phyloP scores from a whole-genome alignment of 805 yeast species.

The Teunomyces kruisii region DNA sequence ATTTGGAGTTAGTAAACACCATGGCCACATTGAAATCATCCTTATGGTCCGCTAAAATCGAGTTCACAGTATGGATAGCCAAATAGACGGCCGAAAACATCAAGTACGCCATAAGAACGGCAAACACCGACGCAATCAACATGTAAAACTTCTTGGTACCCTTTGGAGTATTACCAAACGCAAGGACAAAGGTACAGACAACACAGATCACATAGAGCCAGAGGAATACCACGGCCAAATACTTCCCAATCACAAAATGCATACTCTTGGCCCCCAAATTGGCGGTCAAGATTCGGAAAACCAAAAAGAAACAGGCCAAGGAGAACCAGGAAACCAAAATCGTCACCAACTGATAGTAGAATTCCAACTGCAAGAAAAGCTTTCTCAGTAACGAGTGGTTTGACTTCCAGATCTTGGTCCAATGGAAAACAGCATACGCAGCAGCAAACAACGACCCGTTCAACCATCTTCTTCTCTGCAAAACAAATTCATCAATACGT shows the following conservation, averaged over 20 bases:
- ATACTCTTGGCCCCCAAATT: constrained; percentile 66
- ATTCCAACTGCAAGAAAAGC: constrained; percentile 79
- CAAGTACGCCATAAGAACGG: constrained; percentile 85
- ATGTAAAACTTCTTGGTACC: constrained; percentile 82
- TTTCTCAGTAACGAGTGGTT: constrained; percentile 83
- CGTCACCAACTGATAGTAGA: constrained; percentile 79
- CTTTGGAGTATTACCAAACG: constrained; percentile 92
- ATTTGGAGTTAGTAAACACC: constrained; percentile 65
- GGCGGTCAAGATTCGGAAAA: constrained; percentile 85
- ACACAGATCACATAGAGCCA: constrained; percentile 85
- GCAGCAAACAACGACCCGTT: constrained; percentile 99
- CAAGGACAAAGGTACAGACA: constrained; percentile 81
- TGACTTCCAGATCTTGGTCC: constrained; percentile 84
- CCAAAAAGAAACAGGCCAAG: constrained; percentile 84
- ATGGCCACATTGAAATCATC: constrained; percentile 42
- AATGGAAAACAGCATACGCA: constrained; percentile 79
- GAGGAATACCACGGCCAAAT: constrained; percentile 72
- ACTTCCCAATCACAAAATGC: constrained; percentile 69
- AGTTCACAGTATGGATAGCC: constrained; percentile 69
- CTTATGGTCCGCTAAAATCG: constrained; percentile 46
- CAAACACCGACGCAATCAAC: constrained; percentile 75
- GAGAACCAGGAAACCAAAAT: constrained; percentile 90
- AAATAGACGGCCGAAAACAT: constrained; percentile 82
- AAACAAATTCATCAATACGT: constrained; percentile 86
- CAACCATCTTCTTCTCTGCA: constrained; percentile 97